Base-by-base conservation (phyloP, 1,284 basidiomycete genomes). In the Phylloboletellus chloephorus region DNA sequence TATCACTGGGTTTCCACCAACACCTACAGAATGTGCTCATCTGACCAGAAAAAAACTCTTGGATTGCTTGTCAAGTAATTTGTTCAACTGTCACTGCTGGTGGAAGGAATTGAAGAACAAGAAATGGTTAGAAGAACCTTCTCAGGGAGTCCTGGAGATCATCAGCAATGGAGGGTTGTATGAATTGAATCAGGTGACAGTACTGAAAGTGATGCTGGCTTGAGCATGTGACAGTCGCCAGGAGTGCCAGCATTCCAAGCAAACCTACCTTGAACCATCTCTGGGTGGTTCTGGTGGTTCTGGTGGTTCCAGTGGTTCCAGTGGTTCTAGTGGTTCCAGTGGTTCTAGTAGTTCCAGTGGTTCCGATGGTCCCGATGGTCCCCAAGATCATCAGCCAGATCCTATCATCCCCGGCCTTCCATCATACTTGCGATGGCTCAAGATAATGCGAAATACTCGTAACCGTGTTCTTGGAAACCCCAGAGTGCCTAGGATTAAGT, bases 121-220 rank as follows among this genome's bases (percentile, higher is more conserved):
- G 3, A 25, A 43, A 17, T 46, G 37, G 44, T 16, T 35, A 9
- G 37, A 46, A 32, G 41, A 39, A 5, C 41, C 34, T 7, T 40
- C 45, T 3, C 13, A 39, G 1, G 16, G 1, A 4, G 37, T 47
- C 8, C 26, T 40, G 0, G 31, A 40, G 7, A 0, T 47, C 0
- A 44, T 47, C 25, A 29, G n/a, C 0, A 17, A 44, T 7, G 31
- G 37, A 12, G 42, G 33, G 17, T 37, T 40, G 1, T 21, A 40
- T 10, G 21, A 44, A 35, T 44, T 26, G 0, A 47, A 30, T 20
- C 13, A 22, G 1, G 25, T 26, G 0, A 37, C 3, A 17, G n/a
- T 28, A 0, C 31, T 46, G 1, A 9, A 24, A 2, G 34, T 47
- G 0, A 40, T 47, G 16, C 19, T 47, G 6, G 5, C 28, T 10